Percentiles rank a stretch among this genome's conserved stretches.
Evolutionary conservation across 2,329 filamentous ascomycete genomes (phyloP).

Genomic region (Escovopsis sp.): DNA sequence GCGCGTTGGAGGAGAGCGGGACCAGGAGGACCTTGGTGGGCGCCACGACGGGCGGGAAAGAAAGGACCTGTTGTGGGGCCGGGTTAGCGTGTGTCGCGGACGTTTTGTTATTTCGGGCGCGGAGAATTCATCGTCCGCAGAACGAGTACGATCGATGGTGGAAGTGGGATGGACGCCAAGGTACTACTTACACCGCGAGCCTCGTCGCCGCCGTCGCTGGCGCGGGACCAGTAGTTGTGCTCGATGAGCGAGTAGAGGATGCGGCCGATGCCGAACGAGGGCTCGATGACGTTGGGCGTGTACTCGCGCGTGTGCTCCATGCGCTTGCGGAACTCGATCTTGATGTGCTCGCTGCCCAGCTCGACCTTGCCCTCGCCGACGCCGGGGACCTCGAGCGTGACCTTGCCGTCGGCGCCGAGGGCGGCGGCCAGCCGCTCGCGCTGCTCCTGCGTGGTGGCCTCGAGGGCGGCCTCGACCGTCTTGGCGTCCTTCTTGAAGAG

Average conservation of each 20-base stretch:
- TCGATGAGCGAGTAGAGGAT: constrained; percentile 90
- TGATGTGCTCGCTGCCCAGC: constrained; percentile 63
- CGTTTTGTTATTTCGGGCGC: no score
- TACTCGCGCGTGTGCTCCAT: constrained; percentile 79
- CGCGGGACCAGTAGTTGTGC: constrained; percentile 87
- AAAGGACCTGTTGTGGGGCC: constrained; percentile 29
- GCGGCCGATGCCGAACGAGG: constrained; percentile 90
- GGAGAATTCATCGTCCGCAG: no score
- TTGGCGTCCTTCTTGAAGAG: constrained; percentile 91
- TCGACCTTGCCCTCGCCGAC: constrained; percentile 59
- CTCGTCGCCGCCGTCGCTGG: constrained; percentile 45
- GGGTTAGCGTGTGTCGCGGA: neutral
- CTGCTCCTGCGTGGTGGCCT: constrained; percentile 63
- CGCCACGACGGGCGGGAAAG: constrained; percentile 52
- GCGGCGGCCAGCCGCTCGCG: constrained; percentile 66
- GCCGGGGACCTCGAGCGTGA: constrained; percentile 58
- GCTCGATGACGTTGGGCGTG: constrained; percentile 92
- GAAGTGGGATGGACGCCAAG: no score
- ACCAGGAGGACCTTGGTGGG: constrained; percentile 91
- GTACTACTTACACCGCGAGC: constrained; percentile 61
- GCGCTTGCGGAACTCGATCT: constrained; percentile 70
- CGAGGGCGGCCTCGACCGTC: constrained; percentile 64
- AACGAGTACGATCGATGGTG: no score
- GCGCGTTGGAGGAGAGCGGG: constrained; percentile 66
- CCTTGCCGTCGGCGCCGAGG: constrained; percentile 58